Base-by-base conservation (phyloP, 2,329 filamentous ascomycete genomes). In the Alternaria sp. region DNA sequence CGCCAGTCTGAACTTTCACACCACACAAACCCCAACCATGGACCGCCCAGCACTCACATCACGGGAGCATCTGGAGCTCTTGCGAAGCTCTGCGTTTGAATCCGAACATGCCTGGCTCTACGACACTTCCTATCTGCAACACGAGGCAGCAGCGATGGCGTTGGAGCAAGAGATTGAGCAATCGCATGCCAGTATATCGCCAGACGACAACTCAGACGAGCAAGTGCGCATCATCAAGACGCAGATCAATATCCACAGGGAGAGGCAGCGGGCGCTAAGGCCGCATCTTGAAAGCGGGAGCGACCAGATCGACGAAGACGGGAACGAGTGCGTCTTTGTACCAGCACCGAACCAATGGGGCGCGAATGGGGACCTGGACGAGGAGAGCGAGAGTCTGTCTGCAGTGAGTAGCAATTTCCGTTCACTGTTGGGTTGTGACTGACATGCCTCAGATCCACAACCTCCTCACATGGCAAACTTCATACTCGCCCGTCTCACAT, bases 331-430 rank as follows among this genome's bases (percentile, higher is more conserved):
- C 55, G 74, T 77, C 30, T 79, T 79, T 57, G 73, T 78, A 21
- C 73, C 77, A 11, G 77, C 76, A 21, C 76, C 77, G n/a, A 79
- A 78, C 49, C 76, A 78, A 58, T 79, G 76, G 76, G 76, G 77
- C 9, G 77, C 75, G 3, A 78, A 79, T 23, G 76, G 77, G 13
- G 77, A 79, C 49, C 60, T 79, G 32, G 76, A 79, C 50, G 77
- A 79, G 63, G 76, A 78, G 67, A 79, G 76, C 49, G 76, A 77
- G 49, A 78, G 74, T 28, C 58, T 79, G 44, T 77, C 75, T 47
- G 76, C 77, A 21, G 77, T 79, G 66, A 43, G 77, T 73, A 46
- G 26, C 7, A 30, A 4, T 10, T 57, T 50, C 53, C 12, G 25
- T 12, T 17, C 9, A 26, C 19, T 15, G 15, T 23, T 52, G 8